These are phyloP conservation scores for Macadamia integrifolia DNA, from an alignment of 164 flowering plant species.

Conservation along the genomic window DNA sequence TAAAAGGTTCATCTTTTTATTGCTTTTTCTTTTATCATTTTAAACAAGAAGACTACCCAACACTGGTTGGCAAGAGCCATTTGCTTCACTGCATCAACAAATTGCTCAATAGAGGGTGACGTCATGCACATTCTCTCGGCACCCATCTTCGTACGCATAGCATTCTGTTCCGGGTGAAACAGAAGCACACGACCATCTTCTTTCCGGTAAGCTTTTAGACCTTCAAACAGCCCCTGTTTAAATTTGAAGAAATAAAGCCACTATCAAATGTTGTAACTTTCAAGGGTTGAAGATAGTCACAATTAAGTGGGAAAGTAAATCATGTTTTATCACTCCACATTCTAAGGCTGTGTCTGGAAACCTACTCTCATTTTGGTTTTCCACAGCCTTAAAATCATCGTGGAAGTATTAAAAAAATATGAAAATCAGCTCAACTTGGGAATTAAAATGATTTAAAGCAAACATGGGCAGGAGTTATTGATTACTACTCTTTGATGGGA, in stretches of 20 bases:
- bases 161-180: constrained; percentile 86
- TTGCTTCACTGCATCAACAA: constrained; percentile 72
- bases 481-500: no score
- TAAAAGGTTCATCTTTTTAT: background rate
- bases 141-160: constrained; percentile 62
- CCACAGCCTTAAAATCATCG: no score
- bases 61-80: constrained; percentile 65
- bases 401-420: no score
- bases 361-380: no score
- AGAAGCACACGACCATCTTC: constrained; percentile 52
- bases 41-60: constrained; percentile 27
- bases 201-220: constrained; percentile 72
- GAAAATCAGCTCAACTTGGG: no score
- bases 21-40: no score
- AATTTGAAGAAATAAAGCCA: no score
- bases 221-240: constrained; percentile 74
- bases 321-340: no score
- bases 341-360: no score
- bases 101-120: constrained; percentile 72
- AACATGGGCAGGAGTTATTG: no score
- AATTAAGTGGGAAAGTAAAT: no score
- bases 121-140: constrained; percentile 95
- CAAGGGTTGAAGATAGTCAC: background rate
- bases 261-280: background rate
- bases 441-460: no score